phyloP scores from a whole-genome alignment of 2,329 filamentous ascomycete genomes.

The Fusarium duplospermum region DNA sequence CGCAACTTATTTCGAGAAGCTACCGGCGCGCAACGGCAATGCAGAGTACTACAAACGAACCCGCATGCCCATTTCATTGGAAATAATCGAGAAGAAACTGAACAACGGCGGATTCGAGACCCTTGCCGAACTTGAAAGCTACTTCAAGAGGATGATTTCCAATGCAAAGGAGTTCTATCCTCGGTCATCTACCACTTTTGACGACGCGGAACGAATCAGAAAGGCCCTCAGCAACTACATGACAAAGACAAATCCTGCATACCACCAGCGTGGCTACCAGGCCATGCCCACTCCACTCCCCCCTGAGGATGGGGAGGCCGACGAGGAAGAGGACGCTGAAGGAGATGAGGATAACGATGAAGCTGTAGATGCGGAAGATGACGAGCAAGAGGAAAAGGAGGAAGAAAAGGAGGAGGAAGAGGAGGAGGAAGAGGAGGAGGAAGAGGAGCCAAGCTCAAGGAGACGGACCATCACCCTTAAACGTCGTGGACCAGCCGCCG shows the following conservation, averaged over 20 bases:
- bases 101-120: slow-evolving; percentile 74
- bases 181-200: slow-evolving; percentile 77
- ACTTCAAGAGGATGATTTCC: slow-evolving; percentile 87
- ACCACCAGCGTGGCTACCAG: slow-evolving; percentile 74
- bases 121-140: slow-evolving; percentile 82
- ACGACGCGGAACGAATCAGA: slow-evolving; percentile 87
- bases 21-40: slow-evolving; percentile 72
- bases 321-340: slow-evolving; percentile 45
- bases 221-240: slow-evolving; percentile 91
- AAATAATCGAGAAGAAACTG: slow-evolving; percentile 81
- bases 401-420: slow-evolving; percentile 48
- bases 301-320: slow-evolving; percentile 47
- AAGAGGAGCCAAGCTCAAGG: slow-evolving; percentile 48
- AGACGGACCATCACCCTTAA: slow-evolving; percentile 55
- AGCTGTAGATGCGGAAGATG: slow-evolving; percentile 49
- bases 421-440: slow-evolving; percentile 45
- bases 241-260: slow-evolving; percentile 87
- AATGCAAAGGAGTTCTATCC: slow-evolving; percentile 90
- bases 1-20: slow-evolving; percentile 78
- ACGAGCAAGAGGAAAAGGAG: slow-evolving; percentile 46
- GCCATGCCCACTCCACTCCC: slow-evolving; percentile 81
- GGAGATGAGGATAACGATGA: slow-evolving; percentile 48
- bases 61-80: slow-evolving; percentile 81
- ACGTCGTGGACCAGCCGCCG: slow-evolving; percentile 46
- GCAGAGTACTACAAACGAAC: slow-evolving; percentile 83